phyloP scores from a whole-genome alignment of 768 basidiomycete genomes.

The Lactarius trivialis region DNA sequence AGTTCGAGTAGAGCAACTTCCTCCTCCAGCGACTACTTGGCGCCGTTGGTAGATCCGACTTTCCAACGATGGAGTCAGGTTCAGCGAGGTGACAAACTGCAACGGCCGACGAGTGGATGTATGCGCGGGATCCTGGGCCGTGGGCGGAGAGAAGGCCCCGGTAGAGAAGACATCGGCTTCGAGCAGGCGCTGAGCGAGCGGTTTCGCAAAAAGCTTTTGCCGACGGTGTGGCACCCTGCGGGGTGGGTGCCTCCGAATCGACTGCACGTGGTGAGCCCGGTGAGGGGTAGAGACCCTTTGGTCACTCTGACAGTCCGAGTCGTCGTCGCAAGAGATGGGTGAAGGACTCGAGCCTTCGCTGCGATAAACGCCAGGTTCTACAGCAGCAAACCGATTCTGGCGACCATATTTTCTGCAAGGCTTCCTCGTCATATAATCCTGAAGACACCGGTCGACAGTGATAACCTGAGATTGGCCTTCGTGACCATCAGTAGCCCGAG shows the following conservation, averaged over 20 bases:
- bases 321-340: background rate
- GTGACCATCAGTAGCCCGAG: background rate
- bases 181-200: slow-evolving; percentile 21
- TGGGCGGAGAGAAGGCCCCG: slow-evolving; percentile 1
- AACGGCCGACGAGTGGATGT: slow-evolving; percentile 17
- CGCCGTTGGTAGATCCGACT: slow-evolving; percentile 3
- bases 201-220: slow-evolving; percentile 12
- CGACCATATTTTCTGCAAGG: slow-evolving; percentile 9
- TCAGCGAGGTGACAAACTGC: slow-evolving; percentile 11
- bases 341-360: background rate
- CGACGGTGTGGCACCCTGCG: background rate
- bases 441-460: slow-evolving; percentile 11
- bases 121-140: slow-evolving; percentile 8
- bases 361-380: background rate
- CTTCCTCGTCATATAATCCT: background rate
- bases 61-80: slow-evolving; percentile 6
- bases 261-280: background rate
- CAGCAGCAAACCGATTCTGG: background rate
- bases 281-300: background rate
- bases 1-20: background rate
- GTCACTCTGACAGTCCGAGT: background rate
- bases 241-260: background rate
- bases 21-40: background rate
- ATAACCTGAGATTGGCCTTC: background rate
- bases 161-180: slow-evolving; percentile 22